Base-by-base conservation (phyloP, 2,329 filamentous ascomycete genomes). In the Pseudogymnoascus sp. region DNA sequence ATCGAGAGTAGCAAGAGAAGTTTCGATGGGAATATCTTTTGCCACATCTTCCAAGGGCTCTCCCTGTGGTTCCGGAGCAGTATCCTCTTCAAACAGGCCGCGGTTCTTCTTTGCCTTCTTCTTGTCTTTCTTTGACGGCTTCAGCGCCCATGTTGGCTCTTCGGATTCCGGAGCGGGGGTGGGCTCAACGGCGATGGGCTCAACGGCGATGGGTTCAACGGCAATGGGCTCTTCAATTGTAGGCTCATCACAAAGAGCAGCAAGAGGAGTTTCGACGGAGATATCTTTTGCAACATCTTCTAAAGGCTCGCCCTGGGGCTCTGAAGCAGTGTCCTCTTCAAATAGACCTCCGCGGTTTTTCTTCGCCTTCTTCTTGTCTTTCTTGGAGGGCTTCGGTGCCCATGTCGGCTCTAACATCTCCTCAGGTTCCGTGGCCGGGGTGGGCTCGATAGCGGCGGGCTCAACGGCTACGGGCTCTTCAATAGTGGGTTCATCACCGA, bases 141-240 rank as follows among this genome's bases (percentile, higher is more conserved):
- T 50, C 8, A 34, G 25, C 16, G 46, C 50, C 28, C 28, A 56
- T 12, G 8, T 12, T 21, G 50, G 28, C 50, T 56, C 65, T 67
- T 69, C 62, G 63, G 66, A 11, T 66, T 68, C 59, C 68, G 68
- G 46, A 67, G 69, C 66, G 65, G 67, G 31, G n/a, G 38, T 18
- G 8, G 38, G 38, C 16, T 46, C 18, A 11, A 23, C 18, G n/a
- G n/a, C 7, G n/a, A n/a, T 2, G 2, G 42, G 11, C 11, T 46
- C 42, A 23, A 23, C 18, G 16, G 16, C 8, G n/a, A 16, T 3
- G 3, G 44, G 12, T 3, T 46, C 42, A 25, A 25, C 42, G 46
- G 23, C n/a, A 3, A 8, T 2, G 14, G 21, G 14, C 7, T 53
- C 21, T 11, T 53, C n/a, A 40, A 28, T 31, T 36, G 21, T 40